A percentile compares a stretch with the other conserved stretches of the same genome.
phyloP scores from a whole-genome alignment of 371 early-diverging fungal genomes.

The Lichtheimia ornata region DNA sequence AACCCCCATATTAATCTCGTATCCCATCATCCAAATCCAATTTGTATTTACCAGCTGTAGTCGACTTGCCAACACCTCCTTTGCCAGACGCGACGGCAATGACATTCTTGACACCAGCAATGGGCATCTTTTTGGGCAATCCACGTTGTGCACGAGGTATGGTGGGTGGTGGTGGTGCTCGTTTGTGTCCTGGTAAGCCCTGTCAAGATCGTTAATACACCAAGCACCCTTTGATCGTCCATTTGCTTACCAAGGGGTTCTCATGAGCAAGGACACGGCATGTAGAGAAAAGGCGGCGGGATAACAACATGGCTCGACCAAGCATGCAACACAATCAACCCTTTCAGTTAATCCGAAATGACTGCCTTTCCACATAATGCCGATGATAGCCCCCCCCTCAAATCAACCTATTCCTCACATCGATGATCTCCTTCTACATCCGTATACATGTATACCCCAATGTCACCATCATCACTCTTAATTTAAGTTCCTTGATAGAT shows the following conservation, averaged over 20 bases:
- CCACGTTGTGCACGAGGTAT: conserved; percentile 67
- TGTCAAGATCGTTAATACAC: conserved; percentile 11
- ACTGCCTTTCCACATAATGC: no score
- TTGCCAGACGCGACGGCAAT: conserved; percentile 89
- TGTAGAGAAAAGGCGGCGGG: conserved; percentile 41
- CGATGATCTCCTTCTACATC: no score
- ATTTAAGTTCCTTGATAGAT: no score
- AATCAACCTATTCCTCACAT: no score
- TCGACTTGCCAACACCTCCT: conserved; percentile 91
- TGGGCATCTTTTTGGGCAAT: conserved; percentile 64
- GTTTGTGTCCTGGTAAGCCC: conserved; percentile 38
- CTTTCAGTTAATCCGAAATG: no score
- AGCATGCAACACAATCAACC: background rate
- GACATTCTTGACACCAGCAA: conserved; percentile 69
- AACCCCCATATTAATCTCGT: background rate
- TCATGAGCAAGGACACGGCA: conserved; percentile 46
- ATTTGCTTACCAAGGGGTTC: conserved; percentile 55
- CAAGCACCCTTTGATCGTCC: background rate
- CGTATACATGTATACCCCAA: no score
- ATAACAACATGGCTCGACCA: conserved; percentile 5
- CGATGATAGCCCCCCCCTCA: no score
- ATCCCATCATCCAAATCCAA: background rate
- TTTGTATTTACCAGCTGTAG: conserved; percentile 67
- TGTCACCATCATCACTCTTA: no score
- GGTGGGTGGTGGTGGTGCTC: conserved; percentile 34